phyloP scores from a whole-genome alignment of 352 stramenopile genomes.

The Globisporangium nodosum region DNA sequence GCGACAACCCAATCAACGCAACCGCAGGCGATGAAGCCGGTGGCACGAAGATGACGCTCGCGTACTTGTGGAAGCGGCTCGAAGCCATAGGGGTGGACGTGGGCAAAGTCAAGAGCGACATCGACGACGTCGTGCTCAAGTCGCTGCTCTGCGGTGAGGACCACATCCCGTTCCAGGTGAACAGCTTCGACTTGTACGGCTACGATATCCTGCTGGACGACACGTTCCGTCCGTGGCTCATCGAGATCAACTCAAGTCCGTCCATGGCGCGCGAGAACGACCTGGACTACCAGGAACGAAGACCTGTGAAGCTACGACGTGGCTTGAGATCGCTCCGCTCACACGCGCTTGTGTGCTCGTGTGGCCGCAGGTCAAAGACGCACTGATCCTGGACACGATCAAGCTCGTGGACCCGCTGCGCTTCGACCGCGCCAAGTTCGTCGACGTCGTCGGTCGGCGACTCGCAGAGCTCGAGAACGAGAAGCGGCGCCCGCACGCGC shows the following conservation, averaged over 20 bases:
- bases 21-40: conserved; percentile 38
- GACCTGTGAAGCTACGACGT: not conserved
- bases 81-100: conserved; percentile 64
- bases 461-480: conserved; percentile 51
- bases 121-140: conserved; percentile 83
- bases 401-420: conserved; percentile 75
- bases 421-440: conserved; percentile 73
- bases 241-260: conserved; percentile 95
- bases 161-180: conserved; percentile 87
- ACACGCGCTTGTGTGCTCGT: not conserved
- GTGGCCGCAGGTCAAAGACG: conserved; percentile 70
- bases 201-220: conserved; percentile 94
- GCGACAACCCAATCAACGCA: conserved; percentile 36
- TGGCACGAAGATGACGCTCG: conserved; percentile 80
- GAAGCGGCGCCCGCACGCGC: conserved; percentile 48
- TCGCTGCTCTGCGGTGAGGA: conserved; percentile 85
- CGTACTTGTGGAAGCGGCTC: conserved; percentile 71
- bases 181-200: conserved; percentile 93
- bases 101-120: conserved; percentile 50
- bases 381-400: conserved; percentile 86
- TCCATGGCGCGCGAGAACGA: conserved; percentile 86
- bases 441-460: conserved; percentile 56
- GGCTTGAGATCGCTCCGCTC: not conserved
- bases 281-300: conserved; percentile 58
- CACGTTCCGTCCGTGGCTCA: conserved; percentile 88